These are phyloP conservation scores for Penicillium crystallinum DNA, from an alignment of 495 filamentous ascomycete species.

Conservation along the genomic window DNA sequence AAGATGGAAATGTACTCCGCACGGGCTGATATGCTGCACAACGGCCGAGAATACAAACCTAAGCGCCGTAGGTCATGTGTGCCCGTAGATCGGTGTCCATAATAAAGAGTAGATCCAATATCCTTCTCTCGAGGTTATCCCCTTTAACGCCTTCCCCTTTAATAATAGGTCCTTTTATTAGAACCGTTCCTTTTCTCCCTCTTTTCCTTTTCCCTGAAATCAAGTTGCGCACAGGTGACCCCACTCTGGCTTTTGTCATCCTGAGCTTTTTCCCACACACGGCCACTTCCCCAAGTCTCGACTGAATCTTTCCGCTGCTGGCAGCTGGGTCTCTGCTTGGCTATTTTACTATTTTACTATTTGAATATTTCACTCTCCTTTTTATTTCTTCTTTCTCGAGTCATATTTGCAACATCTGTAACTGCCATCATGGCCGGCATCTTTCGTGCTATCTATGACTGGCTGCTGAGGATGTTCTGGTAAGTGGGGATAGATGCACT, in stretches of 20 bases:
- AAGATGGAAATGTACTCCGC: not conserved
- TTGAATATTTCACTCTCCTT: not conserved
- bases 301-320: constrained; percentile 2
- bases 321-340: not conserved
- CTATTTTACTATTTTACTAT: not conserved
- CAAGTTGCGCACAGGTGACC: not conserved
- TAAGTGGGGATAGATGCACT: constrained; percentile 50
- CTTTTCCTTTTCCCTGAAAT: constrained; percentile 5
- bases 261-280: constrained; percentile 1
- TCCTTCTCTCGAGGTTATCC: not conserved
- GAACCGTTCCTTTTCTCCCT: constrained; percentile 3
- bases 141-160: constrained; percentile 1
- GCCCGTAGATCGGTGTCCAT: constrained; percentile 14
- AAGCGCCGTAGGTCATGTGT: constrained; percentile 42
- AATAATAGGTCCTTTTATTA: not conserved
- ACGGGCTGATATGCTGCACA: constrained; percentile 1
- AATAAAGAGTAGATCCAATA: not conserved
- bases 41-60: constrained; percentile 20
- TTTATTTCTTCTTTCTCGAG: not conserved
- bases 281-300: not conserved
- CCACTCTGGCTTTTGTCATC: constrained; percentile 9
- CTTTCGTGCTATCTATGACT: constrained; percentile 95
- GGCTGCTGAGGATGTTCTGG: constrained; percentile 97
- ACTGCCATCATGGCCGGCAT: constrained; percentile 66
- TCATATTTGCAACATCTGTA: not conserved